Conservation (phyloP, 768 basidiomycete genomes). For the Mycena crocata region DNA sequence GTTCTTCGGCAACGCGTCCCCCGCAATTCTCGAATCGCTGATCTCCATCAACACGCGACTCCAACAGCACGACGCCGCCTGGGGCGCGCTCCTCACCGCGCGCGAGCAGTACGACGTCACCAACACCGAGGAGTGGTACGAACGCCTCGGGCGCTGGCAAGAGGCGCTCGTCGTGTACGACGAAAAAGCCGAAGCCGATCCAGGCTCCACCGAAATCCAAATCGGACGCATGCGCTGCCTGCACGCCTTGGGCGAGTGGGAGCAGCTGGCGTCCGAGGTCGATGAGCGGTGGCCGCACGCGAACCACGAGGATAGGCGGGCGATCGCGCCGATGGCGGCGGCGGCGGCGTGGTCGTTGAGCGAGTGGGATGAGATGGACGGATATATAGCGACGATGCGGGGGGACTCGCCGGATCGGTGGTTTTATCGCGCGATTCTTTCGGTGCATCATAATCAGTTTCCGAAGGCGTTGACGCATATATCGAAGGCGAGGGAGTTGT, state of each 20-base stretch:
- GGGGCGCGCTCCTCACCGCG: slow-evolving; percentile 94
- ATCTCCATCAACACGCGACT: slow-evolving; percentile 97
- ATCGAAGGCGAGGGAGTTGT: slow-evolving; percentile 89
- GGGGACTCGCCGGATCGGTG: slow-evolving; percentile 92
- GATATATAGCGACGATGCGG: slow-evolving; percentile 95
- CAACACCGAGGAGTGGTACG: slow-evolving; percentile 98
- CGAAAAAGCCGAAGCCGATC: slow-evolving; percentile 78
- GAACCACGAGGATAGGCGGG: slow-evolving; percentile 83
- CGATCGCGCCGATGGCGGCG: slow-evolving; percentile 96
- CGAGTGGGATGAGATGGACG: slow-evolving; percentile 99
- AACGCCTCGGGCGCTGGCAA: slow-evolving; percentile 95
- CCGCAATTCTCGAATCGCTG: slow-evolving; percentile 91
- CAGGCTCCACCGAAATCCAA: slow-evolving; percentile 80
- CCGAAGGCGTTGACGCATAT: slow-evolving; percentile 91
- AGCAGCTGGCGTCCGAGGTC: slow-evolving; percentile 86
- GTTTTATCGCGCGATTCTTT: slow-evolving; percentile 96
- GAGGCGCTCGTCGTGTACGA: slow-evolving; percentile 92
- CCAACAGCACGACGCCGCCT: slow-evolving; percentile 97
- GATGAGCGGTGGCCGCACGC: slow-evolving; percentile 90
- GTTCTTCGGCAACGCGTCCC: slow-evolving; percentile 93
- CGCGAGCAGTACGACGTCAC: slow-evolving; percentile 91
- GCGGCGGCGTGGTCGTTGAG: slow-evolving; percentile 97
- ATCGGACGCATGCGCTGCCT: slow-evolving; percentile 95
- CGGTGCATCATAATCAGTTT: slow-evolving; percentile 97
- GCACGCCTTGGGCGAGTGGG: slow-evolving; percentile 99